Evolutionary conservation across 208 protist genomes (phyloP).

Genomic region (Crithidia sp.): DNA sequence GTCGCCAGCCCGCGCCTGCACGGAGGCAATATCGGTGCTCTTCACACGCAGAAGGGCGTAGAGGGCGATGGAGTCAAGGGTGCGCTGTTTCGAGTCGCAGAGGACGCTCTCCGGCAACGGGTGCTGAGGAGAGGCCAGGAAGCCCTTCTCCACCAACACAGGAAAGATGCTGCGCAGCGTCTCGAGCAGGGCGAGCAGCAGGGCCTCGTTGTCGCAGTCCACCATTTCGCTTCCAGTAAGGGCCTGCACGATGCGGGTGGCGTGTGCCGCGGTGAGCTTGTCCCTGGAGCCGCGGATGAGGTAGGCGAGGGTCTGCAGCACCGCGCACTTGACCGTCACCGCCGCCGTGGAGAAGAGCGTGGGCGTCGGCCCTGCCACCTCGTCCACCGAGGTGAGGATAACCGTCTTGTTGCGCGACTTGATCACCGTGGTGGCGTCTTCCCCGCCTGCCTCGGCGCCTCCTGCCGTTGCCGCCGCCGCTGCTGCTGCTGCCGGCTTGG

Average conservation of each 20-base stretch:
- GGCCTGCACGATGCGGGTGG: constrained; percentile 63
- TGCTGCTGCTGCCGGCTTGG: constrained; percentile 30
- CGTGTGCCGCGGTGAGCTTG: constrained; percentile 60
- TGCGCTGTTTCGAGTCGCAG: constrained; percentile 62
- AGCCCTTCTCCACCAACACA: constrained; percentile 54
- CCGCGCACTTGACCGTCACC: constrained; percentile 71
- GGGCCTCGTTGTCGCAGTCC: constrained; percentile 66
- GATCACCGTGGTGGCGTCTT: constrained; percentile 41
- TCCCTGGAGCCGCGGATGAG: constrained; percentile 72
- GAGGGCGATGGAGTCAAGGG: constrained; percentile 82
- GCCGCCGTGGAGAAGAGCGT: constrained; percentile 91
- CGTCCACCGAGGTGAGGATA: constrained; percentile 56
- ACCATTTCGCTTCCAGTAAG: constrained; percentile 68
- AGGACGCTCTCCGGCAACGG: constrained; percentile 63
- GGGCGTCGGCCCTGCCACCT: constrained; percentile 22
- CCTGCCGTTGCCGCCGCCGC: background rate
- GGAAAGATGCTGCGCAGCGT: constrained; percentile 43
- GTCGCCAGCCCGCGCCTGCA: constrained; percentile 39
- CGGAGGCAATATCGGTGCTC: constrained; percentile 43
- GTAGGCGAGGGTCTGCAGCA: constrained; percentile 70
- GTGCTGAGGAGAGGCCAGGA: constrained; percentile 58
- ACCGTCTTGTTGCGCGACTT: constrained; percentile 68
- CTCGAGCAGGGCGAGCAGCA: constrained; percentile 68
- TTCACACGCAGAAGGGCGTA: constrained; percentile 76
- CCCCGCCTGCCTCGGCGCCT: constrained; percentile 31